Conservation (phyloP, 345 rosid genomes). For the Melastoma malabathricum region DNA sequence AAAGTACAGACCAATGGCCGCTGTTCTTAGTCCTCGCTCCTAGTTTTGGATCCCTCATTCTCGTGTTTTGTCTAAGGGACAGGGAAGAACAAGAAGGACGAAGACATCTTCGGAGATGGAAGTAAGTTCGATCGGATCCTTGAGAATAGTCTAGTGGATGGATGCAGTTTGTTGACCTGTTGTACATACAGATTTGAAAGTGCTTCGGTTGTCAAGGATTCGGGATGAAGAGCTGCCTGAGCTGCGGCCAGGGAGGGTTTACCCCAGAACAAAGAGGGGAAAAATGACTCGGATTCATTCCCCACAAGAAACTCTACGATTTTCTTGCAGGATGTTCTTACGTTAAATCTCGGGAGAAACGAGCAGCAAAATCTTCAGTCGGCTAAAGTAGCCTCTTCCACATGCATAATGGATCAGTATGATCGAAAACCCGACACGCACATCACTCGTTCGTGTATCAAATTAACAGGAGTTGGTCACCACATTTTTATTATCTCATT, state of each 20-base stretch:
- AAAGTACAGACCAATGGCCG: constrained; percentile 26
- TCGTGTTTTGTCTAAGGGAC: constrained; percentile 32
- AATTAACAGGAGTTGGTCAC: too few relatives aligned
- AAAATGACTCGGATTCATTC: constrained; percentile 13
- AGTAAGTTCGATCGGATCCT: constrained; percentile 25
- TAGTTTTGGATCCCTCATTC: neutral
- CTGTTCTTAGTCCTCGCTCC: neutral
- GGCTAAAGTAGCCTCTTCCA: too few relatives aligned
- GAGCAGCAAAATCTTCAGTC: too few relatives aligned
- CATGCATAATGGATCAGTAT: too few relatives aligned
- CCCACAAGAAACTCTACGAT: neutral
- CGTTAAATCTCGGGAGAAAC: too few relatives aligned
- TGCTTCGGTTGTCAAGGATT: constrained; percentile 85
- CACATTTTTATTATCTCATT: too few relatives aligned
- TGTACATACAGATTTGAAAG: constrained; percentile 14
- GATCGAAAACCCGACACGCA: too few relatives aligned
- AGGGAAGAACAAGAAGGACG: constrained; percentile 67
- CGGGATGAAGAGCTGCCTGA: constrained; percentile 60
- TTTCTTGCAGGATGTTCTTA: neutral
- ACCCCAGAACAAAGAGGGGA: constrained; percentile 75
- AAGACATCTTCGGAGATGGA: constrained; percentile 83
- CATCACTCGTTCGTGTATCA: too few relatives aligned
- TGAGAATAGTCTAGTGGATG: neutral
- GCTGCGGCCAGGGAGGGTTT: constrained; percentile 60
- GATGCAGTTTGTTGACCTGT: too few relatives aligned